Percentiles rank a stretch among this genome's conserved stretches.
Conservation (phyloP, 225 moss, liverwort and hornwort species). For the Pseudoscleropodium purum region DNA sequence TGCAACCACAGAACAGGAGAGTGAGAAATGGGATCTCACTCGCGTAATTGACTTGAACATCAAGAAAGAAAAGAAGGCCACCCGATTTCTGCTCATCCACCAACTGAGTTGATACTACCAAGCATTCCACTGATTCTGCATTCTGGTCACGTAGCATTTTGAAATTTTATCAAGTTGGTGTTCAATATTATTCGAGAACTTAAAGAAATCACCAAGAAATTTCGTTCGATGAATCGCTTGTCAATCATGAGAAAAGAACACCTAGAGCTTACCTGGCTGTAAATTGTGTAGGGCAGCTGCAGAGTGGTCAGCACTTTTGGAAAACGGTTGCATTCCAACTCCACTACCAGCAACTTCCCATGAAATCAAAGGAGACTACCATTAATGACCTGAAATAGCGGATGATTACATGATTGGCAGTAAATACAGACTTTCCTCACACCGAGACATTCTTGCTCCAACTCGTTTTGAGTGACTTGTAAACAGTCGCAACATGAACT, state of each 20-base stretch:
- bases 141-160: constrained; percentile 10
- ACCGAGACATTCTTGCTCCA: neutral
- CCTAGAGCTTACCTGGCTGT: neutral
- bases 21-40: constrained; percentile 12
- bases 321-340: constrained; percentile 32
- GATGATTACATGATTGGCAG: neutral
- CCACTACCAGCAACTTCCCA: constrained; percentile 33
- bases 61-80: constrained; percentile 19
- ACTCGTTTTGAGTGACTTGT: neutral
- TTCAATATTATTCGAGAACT: neutral
- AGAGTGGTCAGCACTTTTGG: constrained; percentile 24
- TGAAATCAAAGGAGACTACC: neutral
- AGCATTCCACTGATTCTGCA: constrained; percentile 32
- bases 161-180: neutral
- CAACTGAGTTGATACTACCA: constrained; percentile 24
- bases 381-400: neutral
- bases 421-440: neutral
- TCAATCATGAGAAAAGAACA: neutral
- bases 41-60: constrained; percentile 13
- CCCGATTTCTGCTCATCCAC: constrained; percentile 1
- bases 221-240: neutral
- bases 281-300: constrained; percentile 26
- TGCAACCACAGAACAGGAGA: neutral
- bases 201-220: neutral
- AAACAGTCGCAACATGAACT: neutral